Evolutionary conservation across 192 early-diverging fungal genomes (phyloP).

Genomic region (Radiomyces spectabilis): DNA sequence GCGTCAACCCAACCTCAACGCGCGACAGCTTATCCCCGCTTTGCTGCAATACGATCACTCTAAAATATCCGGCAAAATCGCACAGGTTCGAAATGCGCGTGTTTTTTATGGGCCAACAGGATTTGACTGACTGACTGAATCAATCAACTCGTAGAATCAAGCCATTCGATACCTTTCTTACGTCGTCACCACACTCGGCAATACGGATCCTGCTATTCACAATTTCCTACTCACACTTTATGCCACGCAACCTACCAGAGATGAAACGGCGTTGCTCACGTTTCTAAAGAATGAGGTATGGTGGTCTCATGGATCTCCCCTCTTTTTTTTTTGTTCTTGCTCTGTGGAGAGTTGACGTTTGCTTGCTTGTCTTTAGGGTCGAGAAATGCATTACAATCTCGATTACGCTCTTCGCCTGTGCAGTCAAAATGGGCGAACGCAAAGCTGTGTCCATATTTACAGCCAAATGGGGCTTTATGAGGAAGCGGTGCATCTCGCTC

Average conservation of each 20-base stretch:
- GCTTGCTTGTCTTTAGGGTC: too few relatives aligned
- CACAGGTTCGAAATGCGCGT: conserved; percentile 24
- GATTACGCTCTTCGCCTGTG: conserved; percentile 91
- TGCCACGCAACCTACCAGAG: conserved; percentile 53
- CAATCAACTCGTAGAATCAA: conserved; percentile 78
- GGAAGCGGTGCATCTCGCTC: conserved; percentile 85
- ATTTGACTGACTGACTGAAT: neutral
- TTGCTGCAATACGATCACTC: conserved; percentile 74
- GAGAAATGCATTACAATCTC: conserved; percentile 78
- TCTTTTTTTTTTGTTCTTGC: too few relatives aligned
- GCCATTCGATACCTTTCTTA: conserved; percentile 84
- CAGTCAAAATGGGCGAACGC: conserved; percentile 70
- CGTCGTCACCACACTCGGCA: conserved; percentile 67
- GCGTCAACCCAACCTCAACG: conserved; percentile 72
- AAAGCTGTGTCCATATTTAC: conserved; percentile 88
- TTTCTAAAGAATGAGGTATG: conserved; percentile 70
- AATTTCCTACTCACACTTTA: conserved; percentile 86
- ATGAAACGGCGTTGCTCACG: conserved; percentile 62
- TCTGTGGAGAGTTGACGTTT: too few relatives aligned
- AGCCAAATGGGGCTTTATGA: conserved; percentile 82
- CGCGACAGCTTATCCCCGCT: conserved; percentile 80
- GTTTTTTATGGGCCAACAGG: conserved; percentile 1
- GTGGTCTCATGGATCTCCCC: too few relatives aligned
- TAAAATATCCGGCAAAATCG: conserved; percentile 21
- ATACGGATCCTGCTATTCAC: conserved; percentile 85